phyloP scores from a whole-genome alignment of 2,329 filamentous ascomycete species.

The Fusarium cyanostomum region DNA sequence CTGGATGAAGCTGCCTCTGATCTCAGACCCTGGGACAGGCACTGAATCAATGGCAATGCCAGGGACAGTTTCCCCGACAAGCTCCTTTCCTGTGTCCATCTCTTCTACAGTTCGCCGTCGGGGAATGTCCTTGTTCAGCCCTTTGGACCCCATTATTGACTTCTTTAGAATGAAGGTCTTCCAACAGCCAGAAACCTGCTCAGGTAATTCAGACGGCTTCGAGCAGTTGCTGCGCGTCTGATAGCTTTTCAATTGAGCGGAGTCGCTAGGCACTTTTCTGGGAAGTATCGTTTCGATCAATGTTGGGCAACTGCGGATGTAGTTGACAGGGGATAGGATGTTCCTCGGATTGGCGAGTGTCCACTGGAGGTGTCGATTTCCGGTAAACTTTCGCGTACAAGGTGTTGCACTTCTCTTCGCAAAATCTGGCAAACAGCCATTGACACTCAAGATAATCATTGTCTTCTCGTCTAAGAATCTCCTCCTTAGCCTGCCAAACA shows the following conservation, averaged over 20 bases:
- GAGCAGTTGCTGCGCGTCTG: not conserved
- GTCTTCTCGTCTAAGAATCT: not conserved
- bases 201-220: not conserved
- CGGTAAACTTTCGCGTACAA: not conserved
- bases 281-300: not conserved
- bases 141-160: not conserved
- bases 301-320: not conserved
- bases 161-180: not conserved
- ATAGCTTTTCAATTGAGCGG: not conserved
- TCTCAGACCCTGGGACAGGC: too few species aligned
- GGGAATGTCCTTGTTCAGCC: not conserved
- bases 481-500: slow-evolving; percentile 2
- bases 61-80: not conserved
- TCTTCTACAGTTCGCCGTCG: not conserved
- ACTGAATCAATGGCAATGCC: too few species aligned
- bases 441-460: not conserved
- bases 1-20: too few species aligned
- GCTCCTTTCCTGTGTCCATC: not conserved
- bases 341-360: not conserved
- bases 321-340: not conserved
- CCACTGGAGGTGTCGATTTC: not conserved
- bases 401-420: not conserved
- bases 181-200: not conserved
- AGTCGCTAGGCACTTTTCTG: not conserved
- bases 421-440: not conserved